A percentile compares a stretch with the other conserved stretches of the same genome.
These are phyloP conservation scores for Lentinula aciculospora DNA, from an alignment of 768 basidiomycete species.

Conservation along the genomic window DNA sequence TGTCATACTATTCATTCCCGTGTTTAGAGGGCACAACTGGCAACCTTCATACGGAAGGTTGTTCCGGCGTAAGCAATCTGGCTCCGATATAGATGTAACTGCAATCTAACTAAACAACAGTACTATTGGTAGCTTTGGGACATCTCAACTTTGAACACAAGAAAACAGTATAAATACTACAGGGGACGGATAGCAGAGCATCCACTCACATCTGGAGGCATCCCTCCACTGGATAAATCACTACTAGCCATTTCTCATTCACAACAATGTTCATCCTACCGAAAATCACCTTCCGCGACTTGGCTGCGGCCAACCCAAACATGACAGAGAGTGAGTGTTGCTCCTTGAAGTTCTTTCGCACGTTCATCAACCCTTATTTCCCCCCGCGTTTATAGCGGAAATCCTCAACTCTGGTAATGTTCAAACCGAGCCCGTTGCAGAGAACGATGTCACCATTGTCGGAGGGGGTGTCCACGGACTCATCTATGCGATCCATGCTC, in stretches of 20 bases:
- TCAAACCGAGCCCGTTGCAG: neutral
- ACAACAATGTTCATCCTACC: conserved; percentile 9
- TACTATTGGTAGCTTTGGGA: neutral
- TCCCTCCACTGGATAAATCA: neutral
- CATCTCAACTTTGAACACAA: neutral
- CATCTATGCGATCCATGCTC: conserved; percentile 13
- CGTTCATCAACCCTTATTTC: neutral
- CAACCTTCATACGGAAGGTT: neutral
- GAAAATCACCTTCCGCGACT: conserved; percentile 11
- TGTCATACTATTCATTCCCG: neutral
- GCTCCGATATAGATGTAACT: neutral
- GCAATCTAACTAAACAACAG: neutral
- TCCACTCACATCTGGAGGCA: neutral
- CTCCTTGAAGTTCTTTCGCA: neutral
- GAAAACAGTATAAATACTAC: neutral
- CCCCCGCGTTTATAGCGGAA: conserved; percentile 1
- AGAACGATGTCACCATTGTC: conserved; percentile 10
- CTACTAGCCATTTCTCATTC: neutral
- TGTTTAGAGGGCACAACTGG: neutral
- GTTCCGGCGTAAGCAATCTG: neutral
- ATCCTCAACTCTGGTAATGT: neutral
- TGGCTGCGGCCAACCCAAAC: conserved; percentile 9
- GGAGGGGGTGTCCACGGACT: conserved; percentile 13
- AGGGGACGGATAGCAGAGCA: neutral
- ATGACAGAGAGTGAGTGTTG: conserved; percentile 9